phyloP scores from a whole-genome alignment of 2,329 filamentous ascomycete genomes.

The Verruconis gallopava region DNA sequence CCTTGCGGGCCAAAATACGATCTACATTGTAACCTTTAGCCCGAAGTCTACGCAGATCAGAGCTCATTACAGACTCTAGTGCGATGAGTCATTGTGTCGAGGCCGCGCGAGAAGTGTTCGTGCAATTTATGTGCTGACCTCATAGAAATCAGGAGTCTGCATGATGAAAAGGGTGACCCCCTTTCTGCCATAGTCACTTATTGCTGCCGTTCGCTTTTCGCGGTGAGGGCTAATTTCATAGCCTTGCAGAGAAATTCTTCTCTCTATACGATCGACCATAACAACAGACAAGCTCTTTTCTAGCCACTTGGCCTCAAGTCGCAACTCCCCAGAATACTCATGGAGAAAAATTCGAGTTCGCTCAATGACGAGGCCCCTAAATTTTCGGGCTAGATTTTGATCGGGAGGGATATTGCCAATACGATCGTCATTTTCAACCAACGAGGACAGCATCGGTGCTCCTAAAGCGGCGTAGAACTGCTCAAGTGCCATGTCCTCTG shows the following conservation, averaged over 20 bases:
- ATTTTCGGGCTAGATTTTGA: constrained; percentile 52
- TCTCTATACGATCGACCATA: constrained; percentile 63
- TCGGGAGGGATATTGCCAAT: constrained; percentile 55
- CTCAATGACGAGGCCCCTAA: constrained; percentile 76
- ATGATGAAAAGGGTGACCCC: constrained; percentile 65
- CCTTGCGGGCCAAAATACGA: constrained; percentile 78
- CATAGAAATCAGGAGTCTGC: constrained; percentile 69
- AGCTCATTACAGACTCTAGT: constrained; percentile 78
- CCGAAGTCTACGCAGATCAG: constrained; percentile 69
- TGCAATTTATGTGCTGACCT: constrained; percentile 80
- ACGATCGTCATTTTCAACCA: constrained; percentile 65
- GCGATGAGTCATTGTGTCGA: constrained; percentile 78
- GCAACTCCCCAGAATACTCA: constrained; percentile 65
- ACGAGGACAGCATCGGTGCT: constrained; percentile 57
- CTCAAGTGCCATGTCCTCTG: constrained; percentile 79
- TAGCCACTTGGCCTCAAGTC: constrained; percentile 80
- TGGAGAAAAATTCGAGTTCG: constrained; percentile 82
- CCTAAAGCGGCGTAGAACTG: constrained; percentile 74
- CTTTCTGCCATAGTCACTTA: constrained; percentile 38
- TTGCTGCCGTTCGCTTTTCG: constrained; percentile 65
- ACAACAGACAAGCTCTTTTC: constrained; percentile 72
- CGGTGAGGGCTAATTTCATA: constrained; percentile 38
- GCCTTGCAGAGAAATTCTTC: constrained; percentile 63
- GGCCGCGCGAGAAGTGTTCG: constrained; percentile 68
- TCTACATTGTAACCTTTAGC: constrained; percentile 93